These are phyloP conservation scores for Cenchrus americanus DNA, from an alignment of 176 grass and related monocot genomes.

Conservation along the genomic window DNA sequence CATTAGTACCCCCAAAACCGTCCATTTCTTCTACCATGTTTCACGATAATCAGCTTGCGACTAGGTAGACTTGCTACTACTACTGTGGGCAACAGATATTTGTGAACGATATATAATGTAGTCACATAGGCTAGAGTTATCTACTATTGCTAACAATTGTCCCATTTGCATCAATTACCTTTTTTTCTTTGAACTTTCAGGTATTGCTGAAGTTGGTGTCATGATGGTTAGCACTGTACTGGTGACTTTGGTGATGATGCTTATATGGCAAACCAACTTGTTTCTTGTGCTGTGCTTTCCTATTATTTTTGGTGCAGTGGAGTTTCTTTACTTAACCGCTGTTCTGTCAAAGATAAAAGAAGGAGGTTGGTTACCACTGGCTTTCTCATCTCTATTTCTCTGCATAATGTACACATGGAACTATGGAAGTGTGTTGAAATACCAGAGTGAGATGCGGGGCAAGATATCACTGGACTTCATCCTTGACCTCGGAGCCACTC, in stretches of 20 bases:
- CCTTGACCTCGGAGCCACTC: conserved; percentile 75
- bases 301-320: conserved; percentile 70
- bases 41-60: neutral
- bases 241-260: conserved; percentile 96
- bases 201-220: conserved; percentile 96
- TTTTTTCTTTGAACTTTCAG: conserved; percentile 37
- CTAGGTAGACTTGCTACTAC: neutral
- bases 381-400: conserved; percentile 81
- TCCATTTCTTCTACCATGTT: neutral
- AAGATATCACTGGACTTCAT: conserved; percentile 93
- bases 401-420: conserved; percentile 97
- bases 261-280: conserved; percentile 96
- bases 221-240: conserved; percentile 97
- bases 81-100: neutral
- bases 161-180: conserved; percentile 27
- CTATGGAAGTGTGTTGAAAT: conserved; percentile 95
- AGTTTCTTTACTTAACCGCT: conserved; percentile 79
- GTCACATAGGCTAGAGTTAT: neutral
- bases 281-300: conserved; percentile 77
- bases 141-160: neutral
- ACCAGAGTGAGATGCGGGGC: conserved; percentile 92
- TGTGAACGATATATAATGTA: conserved; percentile 26
- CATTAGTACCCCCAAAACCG: neutral
- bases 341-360: conserved; percentile 90
- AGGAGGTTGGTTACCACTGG: conserved; percentile 94